These are phyloP conservation scores for Vicia villosa DNA, from an alignment of 306 rosid genomes.

Conservation along the genomic window DNA sequence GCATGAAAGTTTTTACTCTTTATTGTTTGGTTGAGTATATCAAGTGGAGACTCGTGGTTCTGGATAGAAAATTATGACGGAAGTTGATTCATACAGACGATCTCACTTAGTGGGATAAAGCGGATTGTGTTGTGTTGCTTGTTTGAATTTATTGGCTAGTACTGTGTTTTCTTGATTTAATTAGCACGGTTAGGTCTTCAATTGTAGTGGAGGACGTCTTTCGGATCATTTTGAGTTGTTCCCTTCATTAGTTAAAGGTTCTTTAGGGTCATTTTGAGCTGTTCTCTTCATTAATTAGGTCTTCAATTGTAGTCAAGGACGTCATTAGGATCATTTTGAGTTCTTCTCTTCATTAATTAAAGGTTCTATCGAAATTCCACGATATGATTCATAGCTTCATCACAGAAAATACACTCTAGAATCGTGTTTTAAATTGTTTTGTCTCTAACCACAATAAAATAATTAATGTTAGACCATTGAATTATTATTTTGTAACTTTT, in stretches of 20 bases:
- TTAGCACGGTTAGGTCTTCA: not conserved
- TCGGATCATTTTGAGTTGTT: conserved; percentile 26
- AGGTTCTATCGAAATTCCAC: not conserved
- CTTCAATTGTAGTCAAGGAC: not conserved
- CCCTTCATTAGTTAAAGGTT: conserved; percentile 5
- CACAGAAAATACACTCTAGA: too few relatives aligned
- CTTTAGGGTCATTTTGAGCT: conserved; percentile 20
- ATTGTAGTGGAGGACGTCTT: not conserved
- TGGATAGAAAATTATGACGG: too few relatives aligned
- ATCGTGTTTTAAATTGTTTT: not conserved
- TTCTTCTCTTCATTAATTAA: conserved; percentile 5
- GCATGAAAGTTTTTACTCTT: conserved; percentile 17
- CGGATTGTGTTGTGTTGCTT: not conserved
- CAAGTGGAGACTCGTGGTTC: too few relatives aligned
- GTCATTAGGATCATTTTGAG: conserved; percentile 13
- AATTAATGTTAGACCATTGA: conserved; percentile 5
- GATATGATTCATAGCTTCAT: not conserved
- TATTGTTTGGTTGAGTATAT: not conserved
- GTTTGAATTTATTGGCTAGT: conserved; percentile 19
- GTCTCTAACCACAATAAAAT: not conserved
- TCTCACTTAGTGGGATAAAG: too few relatives aligned
- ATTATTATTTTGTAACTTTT: not conserved
- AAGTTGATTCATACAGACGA: too few relatives aligned
- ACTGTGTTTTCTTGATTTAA: not conserved
- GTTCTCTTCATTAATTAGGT: conserved; percentile 22